Base-by-base conservation (phyloP, 371 early-diverging fungal genomes). In the Rhizopus microsporus region DNA sequence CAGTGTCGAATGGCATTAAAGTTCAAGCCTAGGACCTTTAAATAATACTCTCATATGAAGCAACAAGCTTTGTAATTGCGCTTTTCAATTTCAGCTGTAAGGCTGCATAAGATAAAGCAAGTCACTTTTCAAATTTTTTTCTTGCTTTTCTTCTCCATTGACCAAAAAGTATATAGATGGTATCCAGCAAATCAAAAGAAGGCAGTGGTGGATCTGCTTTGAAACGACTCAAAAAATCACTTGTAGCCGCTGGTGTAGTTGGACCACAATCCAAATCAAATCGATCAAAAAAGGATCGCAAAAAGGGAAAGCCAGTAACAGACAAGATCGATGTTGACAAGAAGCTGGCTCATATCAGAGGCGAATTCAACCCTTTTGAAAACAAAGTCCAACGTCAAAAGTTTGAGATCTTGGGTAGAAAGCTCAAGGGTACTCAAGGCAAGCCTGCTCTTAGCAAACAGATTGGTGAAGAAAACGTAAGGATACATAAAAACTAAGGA, bases 341-440 rank as follows among this genome's bases (percentile, higher is more conserved):
- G 34, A 85, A 84, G 52, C 58, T 88, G 33, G 62, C 70, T 1
- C 63, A 78, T 59, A 83, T 84, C 57, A 78, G 80, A 51, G 83
- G 75, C 9, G 80, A 79, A 56, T 78, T 78, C 62, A 98, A 96
- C 72, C 97, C 96, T 1, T 98, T 95, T 60, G 98, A 97, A 62
- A 69, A 88, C 59, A 91, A 95, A 69, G 67, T 84, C 33, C 87
- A 84, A 54, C 79, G 77, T 16, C 75, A 75, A 46, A 95, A 97
- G 76, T 88, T 93, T 65, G 87, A 91, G 40, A 88, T 96, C 7
- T 65, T 96, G n/a, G 92, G 91, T n/a, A 80, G 93, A 29, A 92
- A 89, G 64, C 81, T 90, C 53, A 94, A 92, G 60, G 95, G 95
- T 54, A 75, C 75, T 4, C 65, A 68, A 15, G 98, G 97, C 3